Evolutionary conservation across 495 filamentous ascomycete species (phyloP), one percentile per base, ranked within the genome.

Genomic region (Penicillium chermesinum): DNA sequence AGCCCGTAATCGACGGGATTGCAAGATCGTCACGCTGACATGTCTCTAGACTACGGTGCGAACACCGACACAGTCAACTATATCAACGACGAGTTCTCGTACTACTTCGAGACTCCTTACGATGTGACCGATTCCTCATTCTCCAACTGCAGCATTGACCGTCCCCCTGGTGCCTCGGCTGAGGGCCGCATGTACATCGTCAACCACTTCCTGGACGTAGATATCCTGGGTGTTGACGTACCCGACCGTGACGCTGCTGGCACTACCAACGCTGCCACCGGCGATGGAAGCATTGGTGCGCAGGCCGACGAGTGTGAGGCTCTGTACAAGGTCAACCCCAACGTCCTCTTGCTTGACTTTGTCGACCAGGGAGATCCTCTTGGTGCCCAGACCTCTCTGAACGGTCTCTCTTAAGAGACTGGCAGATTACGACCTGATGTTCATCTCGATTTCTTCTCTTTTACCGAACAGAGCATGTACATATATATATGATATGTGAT

Each of bases 71-170:
- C 56, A 1, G 73, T 79, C 41, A 72, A 82, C 0, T 87, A 83
- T 63, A 78, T 89, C n/a, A 73, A 86, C 18, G 59, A 76, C 48
- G 83, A 90, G 59, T 90, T 87, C 63, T 63, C 70, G 44, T 74
- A 86, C 62, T 77, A 85, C 56, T 90, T 87, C 61, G 85, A 89
- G 64, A 89, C 83, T 0, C 63, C 82, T 12, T 90, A 70, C 58
- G 80, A 81, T 44, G 74, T 81, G 3, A 79, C 75, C 2, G 74
- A 78, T 48, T 34, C 66, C 7, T 50, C 61, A 8, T 74, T 76
- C 50, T 55, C 63, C 1, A 54, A 73, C 63, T 89, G 85, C 67
- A 75, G 67, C 7, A 74, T 87, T 34, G 76, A 88, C 55, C 76
- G 85, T 0, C 84, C 85, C 1, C 50, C 72, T 7, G 62, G 62